Conservation (phyloP, 768 basidiomycete species). For the Butyriboletus loyo region DNA sequence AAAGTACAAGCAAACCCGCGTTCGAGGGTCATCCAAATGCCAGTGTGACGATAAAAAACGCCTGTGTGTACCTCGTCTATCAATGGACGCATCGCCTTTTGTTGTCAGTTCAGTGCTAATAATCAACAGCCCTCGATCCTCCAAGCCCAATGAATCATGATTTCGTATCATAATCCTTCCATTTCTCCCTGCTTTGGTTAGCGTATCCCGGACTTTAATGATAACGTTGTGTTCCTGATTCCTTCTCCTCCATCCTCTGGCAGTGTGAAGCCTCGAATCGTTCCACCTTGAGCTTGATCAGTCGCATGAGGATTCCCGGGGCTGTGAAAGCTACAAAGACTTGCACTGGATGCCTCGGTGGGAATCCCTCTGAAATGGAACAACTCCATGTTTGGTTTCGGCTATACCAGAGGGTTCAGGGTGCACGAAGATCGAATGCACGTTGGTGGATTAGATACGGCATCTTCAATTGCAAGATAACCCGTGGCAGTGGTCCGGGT, state of each 20-base stretch:
- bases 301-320: not conserved
- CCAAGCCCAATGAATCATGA: not conserved
- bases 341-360: not conserved
- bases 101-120: not conserved
- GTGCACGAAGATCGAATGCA: not conserved
- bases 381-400: slow-evolving; percentile 1
- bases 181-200: not conserved
- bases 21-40: not conserved
- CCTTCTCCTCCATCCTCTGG: not conserved
- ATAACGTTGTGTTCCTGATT: not conserved
- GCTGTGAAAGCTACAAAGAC: not conserved
- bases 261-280: not conserved
- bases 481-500: not conserved
- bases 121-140: slow-evolving; percentile 6
- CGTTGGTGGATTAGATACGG: no score
- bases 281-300: not conserved
- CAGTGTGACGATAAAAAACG: not conserved
- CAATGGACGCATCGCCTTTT: not conserved
- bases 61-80: no score
- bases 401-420: slow-evolving; percentile 5
- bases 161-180: slow-evolving; percentile 4
- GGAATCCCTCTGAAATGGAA: slow-evolving; percentile 4
- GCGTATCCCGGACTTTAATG: not conserved
- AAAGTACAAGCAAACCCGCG: not conserved
- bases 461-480: not conserved